These are phyloP conservation scores for Passiflora organensis DNA, from an alignment of 345 rosid species.

Conservation along the genomic window DNA sequence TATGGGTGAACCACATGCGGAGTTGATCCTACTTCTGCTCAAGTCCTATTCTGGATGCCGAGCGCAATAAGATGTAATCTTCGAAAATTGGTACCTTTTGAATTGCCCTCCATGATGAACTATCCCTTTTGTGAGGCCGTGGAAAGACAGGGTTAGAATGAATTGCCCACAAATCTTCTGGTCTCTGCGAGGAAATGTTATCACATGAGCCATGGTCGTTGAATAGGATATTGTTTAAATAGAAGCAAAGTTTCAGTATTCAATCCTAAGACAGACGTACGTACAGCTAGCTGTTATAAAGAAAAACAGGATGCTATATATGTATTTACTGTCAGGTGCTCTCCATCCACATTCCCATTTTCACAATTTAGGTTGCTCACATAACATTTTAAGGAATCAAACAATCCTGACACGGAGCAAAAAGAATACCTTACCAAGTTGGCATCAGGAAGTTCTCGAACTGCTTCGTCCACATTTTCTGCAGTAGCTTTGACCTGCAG, in stretches of 20 bases:
- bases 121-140: conserved; percentile 70
- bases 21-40: too few relatives aligned
- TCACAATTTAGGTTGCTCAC: too few relatives aligned
- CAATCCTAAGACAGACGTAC: too few relatives aligned
- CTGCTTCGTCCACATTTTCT: conserved; percentile 94
- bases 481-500: conserved; percentile 93
- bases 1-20: too few relatives aligned
- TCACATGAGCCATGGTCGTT: too few relatives aligned
- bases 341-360: background rate
- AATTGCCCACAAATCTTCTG: conserved; percentile 90
- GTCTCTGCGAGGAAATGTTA: conserved; percentile 57
- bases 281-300: too few relatives aligned
- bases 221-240: too few relatives aligned
- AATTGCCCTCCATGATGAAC: conserved; percentile 75
- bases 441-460: conserved; percentile 97
- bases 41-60: too few relatives aligned
- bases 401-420: conserved; percentile 22
- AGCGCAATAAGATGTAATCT: too few relatives aligned
- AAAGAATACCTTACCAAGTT: conserved; percentile 83
- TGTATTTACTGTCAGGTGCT: background rate
- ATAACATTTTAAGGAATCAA: too few relatives aligned
- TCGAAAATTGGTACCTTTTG: conserved; percentile 44
- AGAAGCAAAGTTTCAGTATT: background rate
- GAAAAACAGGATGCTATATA: background rate
- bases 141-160: conserved; percentile 76